Percentiles rank a stretch among this genome's conserved stretches.
phyloP scores from a whole-genome alignment of 78 protist species.

The Cavenderia fasciculata region DNA sequence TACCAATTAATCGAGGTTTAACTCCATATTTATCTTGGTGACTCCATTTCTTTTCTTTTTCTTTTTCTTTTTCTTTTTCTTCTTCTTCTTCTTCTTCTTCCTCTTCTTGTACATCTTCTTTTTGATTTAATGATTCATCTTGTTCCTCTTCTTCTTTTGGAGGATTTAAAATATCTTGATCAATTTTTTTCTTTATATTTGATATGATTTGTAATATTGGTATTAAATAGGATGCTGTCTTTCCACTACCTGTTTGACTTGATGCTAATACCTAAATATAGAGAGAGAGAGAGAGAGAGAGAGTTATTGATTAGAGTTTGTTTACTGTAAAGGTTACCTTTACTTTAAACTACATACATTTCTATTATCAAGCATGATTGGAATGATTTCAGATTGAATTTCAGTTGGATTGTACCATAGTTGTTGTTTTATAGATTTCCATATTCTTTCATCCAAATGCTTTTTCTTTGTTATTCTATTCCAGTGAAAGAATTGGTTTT shows the following conservation, averaged over 20 bases:
- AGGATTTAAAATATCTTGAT: not conserved
- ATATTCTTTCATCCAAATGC: not conserved
- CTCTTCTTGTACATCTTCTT: constrained; percentile 5
- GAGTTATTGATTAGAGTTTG: no score
- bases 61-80: not conserved
- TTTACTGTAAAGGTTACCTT: not conserved
- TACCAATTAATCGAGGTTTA: not conserved
- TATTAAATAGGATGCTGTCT: constrained; percentile 41
- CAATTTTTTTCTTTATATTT: not conserved
- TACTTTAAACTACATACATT: not conserved
- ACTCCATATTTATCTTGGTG: not conserved
- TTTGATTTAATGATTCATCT: not conserved
- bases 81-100: not conserved
- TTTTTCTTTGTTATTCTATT: no score
- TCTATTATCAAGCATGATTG: constrained; percentile 33
- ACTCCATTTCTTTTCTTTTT: not conserved
- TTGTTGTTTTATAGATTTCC: constrained; percentile 16
- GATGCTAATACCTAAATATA: constrained; percentile 8
- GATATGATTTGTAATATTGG: constrained; percentile 45
- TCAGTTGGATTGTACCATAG: constrained; percentile 54
- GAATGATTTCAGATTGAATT: constrained; percentile 24
- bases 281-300: not conserved
- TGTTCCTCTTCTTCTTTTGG: not conserved
- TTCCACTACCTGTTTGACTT: constrained; percentile 53
- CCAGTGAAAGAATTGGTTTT: no score